phyloP scores from a whole-genome alignment of 495 filamentous ascomycete species.

The Wilcoxina mikolae region DNA sequence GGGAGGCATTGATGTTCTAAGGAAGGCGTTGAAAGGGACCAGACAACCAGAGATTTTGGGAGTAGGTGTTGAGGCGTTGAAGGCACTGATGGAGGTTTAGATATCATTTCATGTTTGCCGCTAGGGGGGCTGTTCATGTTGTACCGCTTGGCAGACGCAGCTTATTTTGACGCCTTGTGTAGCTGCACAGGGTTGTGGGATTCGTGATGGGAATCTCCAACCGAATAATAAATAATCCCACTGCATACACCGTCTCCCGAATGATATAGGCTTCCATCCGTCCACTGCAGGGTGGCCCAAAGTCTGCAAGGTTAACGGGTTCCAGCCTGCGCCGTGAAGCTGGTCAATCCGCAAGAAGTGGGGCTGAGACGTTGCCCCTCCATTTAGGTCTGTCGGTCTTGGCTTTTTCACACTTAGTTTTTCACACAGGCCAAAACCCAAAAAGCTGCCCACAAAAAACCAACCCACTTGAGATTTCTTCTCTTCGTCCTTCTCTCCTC shows the following conservation, averaged over 20 bases:
- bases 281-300: too few species aligned
- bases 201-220: too few species aligned
- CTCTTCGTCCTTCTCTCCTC: slow-evolving; percentile 18
- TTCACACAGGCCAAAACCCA: not conserved
- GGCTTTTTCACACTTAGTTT: slow-evolving; percentile 1
- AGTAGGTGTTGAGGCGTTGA: slow-evolving; percentile 47
- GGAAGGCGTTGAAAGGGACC: slow-evolving; percentile 48
- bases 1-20: slow-evolving; percentile 46
- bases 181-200: too few species aligned
- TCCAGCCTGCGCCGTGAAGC: too few species aligned
- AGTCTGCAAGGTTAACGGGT: too few species aligned
- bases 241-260: too few species aligned
- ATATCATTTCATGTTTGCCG: not conserved
- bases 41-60: slow-evolving; percentile 49
- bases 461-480: slow-evolving; percentile 22
- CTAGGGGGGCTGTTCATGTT: too few species aligned
- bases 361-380: slow-evolving; percentile 3
- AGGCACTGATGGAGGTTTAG: slow-evolving; percentile 39
- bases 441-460: slow-evolving; percentile 26
- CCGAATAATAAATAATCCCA: too few species aligned
- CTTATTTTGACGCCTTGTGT: too few species aligned
- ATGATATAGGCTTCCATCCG: too few species aligned
- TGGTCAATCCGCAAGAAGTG: too few species aligned
- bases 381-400: not conserved
- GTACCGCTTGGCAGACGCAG: too few species aligned